Base-by-base conservation (phyloP, 2,329 filamentous ascomycete genomes). In the Penicillium decumbens region DNA sequence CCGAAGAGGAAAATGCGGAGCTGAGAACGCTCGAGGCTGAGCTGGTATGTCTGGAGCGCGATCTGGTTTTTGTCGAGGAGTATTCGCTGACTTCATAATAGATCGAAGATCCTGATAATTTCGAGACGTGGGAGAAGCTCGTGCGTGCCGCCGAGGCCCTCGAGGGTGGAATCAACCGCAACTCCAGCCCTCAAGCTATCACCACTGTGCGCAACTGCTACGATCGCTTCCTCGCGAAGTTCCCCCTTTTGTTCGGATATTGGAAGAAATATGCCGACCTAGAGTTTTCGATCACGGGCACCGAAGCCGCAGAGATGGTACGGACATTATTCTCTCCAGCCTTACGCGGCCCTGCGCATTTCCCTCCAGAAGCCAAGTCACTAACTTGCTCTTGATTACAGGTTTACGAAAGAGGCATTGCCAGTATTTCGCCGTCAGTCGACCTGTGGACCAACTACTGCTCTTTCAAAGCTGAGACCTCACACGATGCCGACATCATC, bases 261-360 rank as follows among this genome's bases (percentile, higher is more conserved):
- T 98, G 93, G 93, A 97, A 97, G 77, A 97, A 96, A 70, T 98
- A 97, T 79, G 93, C 93, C 65, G 92, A 97, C 65, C 80, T 95
- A 56, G 93, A 98, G 67, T 98, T 98, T 74, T 90, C 90, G 43
- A 95, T 98, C 58, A 90, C 90, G 4, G 93, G 93, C 15, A 95
- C 93, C 4, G 93, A 98, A 76, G 92, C 92, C 38, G 93, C 93
- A 46, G 93, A 97, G 72, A 95, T 96, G 87, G 90, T 95, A 71
- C 65, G 80, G 48, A 45, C 18, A 18, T 37, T 46, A 15, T 13
- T 37, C 20, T 32, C 41, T 39, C 30, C 35, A 37, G 42, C 58
- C 51, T 8, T 20, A 18, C 15, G 33, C 33, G 38, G 38, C 23
- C 38, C 12, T 27, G 38, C 24, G 38, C 33, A 37, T 37, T 35